Evolutionary conservation across 495 filamentous ascomycete species (phyloP), one percentile per base, ranked within the genome.

Genomic region (Rhypophila decipiens): DNA sequence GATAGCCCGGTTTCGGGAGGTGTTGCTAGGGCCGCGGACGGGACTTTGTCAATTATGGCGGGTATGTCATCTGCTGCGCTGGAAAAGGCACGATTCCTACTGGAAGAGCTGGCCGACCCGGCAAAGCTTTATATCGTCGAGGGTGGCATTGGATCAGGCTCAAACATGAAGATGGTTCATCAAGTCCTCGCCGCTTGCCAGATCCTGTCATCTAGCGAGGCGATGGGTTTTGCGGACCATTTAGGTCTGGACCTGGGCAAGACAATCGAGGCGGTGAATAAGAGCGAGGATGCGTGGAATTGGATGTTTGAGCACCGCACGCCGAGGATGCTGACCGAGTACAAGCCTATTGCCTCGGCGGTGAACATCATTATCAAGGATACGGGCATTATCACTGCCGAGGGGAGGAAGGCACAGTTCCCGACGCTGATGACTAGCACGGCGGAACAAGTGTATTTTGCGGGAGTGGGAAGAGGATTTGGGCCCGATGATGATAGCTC

Each of bases 91-190:
- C 72, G 71, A 23, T 71, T 72, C 36, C 55, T 90, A 11, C 72
- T 93, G 1, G 67, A 79, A 24, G 76, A 74, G 55, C 78, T 93
- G 71, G 69, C 72, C 8, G 69, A 77, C 48, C 57, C 67, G n/a
- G 52, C 50, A 5, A 88, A 87, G 59, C 63, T 90, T 24, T 89
- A 88, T 53, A 72, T 85, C 17, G 82, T 93, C 7, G 72, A 77
- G 8, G 86, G 87, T 9, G 86, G 84, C 3, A 68, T 90, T 41
- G 86, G 85, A 4, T 80, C 80, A 0, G 86, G 87, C n/a, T 87
- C 83, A 53, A 90, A 90, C 58, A 86, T 89, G 75, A 93, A 93
- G 66, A 87, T 89, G 78, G 80, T 86, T 42, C 87, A 90, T 64
- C 87, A 93, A 61, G 80, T 93, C 15, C 73, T 90, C 10, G 87